Evolutionary conservation across 1,284 basidiomycete species (phyloP), one percentile per base, ranked within the genome.

Genomic region (Coriolopsis trogii): DNA sequence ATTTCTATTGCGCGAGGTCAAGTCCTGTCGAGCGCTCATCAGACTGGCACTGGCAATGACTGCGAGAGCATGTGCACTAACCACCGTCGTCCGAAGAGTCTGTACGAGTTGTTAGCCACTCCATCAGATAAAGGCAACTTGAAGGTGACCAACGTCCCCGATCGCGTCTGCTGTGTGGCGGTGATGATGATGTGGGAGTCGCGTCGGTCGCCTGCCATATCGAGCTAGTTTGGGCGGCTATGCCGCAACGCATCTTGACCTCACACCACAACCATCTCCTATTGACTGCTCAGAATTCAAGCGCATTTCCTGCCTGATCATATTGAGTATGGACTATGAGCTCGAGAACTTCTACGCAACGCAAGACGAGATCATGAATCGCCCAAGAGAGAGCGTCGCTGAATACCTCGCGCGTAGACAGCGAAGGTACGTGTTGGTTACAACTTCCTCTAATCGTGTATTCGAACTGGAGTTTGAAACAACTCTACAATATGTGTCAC

Each of bases 361-460:
- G 64, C 78, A 79, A 63, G 77, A 84, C 46, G 67, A 69, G 46
- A 73, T 71, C 13, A 79, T 85, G 79, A 74, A 70, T 37, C 53
- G 78, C 15, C 76, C 79, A n/a, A 76, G 81, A 31, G 80, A 82
- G 55, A 70, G 71, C 20, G 56, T 70, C 28, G 67, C 70, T 9
- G 64, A 71, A 34, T 77, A 70, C 47, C 49, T 74, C 41, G 46
- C 57, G 49, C 47, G 61, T 44, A 56, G 57, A 51, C 18, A 61
- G 37, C 58, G 37, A 20, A 38, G 50, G 53, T 53, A 21, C 9
- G 37, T 26, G 28, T 37, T 12, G 3, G 24, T 9, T 25, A 9
- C 33, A 48, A 34, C 33, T 21, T 25, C 40, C 13, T 36, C 33
- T 21, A 12, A 2, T 13, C 12, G 41, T 8, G 21, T 20, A 18